Percentiles rank a stretch among this genome's conserved stretches.
Evolutionary conservation across 2,329 filamentous ascomycete genomes (phyloP).

Genomic region (Xylaria sp.): DNA sequence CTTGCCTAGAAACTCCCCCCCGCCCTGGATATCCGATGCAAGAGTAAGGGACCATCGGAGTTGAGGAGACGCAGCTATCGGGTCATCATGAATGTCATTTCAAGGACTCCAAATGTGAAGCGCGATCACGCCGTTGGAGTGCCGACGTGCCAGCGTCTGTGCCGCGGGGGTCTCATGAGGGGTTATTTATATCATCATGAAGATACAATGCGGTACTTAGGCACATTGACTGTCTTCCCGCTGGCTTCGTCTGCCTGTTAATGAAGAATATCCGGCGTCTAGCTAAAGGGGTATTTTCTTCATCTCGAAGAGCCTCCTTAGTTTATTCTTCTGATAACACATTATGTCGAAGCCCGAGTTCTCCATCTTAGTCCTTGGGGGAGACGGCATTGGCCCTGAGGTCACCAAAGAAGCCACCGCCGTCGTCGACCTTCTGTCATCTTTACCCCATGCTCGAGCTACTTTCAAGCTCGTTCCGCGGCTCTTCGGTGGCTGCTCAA

Average conservation of each 20-base stretch:
- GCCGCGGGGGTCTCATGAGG: neutral
- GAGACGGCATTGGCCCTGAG: neutral
- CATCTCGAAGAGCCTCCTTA: neutral
- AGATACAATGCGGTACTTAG: neutral
- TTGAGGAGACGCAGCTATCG: neutral
- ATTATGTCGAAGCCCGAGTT: neutral
- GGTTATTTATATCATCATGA: neutral
- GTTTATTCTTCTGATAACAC: neutral
- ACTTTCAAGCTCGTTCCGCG: neutral
- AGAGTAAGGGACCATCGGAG: neutral
- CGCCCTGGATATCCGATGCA: neutral
- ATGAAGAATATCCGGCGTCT: neutral
- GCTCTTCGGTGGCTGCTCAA: neutral
- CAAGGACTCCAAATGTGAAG: neutral
- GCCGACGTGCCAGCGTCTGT: neutral
- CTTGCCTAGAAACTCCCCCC: too few species aligned
- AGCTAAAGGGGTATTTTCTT: neutral
- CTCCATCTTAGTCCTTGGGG: neutral
- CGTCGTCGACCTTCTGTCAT: neutral
- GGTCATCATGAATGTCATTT: neutral
- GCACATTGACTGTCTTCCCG: neutral
- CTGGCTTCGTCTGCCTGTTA: neutral
- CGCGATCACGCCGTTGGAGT: neutral
- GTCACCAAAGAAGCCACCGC: neutral
- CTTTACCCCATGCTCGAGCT: neutral